Percentiles rank a stretch among this genome's conserved stretches.
Evolutionary conservation across 306 rosid species (phyloP).

Genomic region (Pyrus bretschneideri): DNA sequence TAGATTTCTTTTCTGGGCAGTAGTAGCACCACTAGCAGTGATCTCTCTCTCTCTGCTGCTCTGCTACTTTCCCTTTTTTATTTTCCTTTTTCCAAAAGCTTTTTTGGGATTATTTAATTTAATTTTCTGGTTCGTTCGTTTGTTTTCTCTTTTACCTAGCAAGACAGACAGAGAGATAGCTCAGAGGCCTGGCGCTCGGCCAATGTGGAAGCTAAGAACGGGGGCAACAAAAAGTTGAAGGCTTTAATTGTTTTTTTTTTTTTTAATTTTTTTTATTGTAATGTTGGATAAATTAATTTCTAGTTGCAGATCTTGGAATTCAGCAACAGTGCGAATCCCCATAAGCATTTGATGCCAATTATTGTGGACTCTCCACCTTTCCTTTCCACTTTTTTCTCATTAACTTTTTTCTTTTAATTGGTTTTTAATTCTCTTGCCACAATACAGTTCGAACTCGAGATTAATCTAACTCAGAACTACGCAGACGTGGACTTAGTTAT

Average conservation of each 20-base stretch:
- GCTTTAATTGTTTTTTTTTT: background rate
- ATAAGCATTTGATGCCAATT: conserved; percentile 99
- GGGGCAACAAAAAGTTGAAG: background rate
- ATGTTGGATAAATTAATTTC: conserved; percentile 18
- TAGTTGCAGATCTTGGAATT: conserved; percentile 74
- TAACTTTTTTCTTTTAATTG: background rate
- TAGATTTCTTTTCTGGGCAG: background rate
- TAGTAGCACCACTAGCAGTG: background rate
- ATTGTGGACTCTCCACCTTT: conserved; percentile 93
- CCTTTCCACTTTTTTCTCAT: conserved; percentile 13
- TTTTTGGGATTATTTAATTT: background rate
- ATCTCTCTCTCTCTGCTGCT: background rate
- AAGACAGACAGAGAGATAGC: conserved; percentile 43
- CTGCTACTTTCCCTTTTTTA: conserved; percentile 13
- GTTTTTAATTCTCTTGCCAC: background rate
- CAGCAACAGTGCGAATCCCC: conserved; percentile 98
- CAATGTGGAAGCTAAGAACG: conserved; percentile 41
- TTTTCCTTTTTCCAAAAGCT: background rate
- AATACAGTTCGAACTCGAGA: background rate
- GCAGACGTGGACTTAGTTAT: background rate
- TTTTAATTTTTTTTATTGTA: background rate
- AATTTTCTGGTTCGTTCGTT: conserved; percentile 3
- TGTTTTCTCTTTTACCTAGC: conserved; percentile 11
- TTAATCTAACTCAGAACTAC: too few relatives aligned
- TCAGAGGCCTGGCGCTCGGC: conserved; percentile 25